These are phyloP conservation scores for Lindgomyces ingoldianus DNA, from an alignment of 495 filamentous ascomycete species.

Conservation along the genomic window DNA sequence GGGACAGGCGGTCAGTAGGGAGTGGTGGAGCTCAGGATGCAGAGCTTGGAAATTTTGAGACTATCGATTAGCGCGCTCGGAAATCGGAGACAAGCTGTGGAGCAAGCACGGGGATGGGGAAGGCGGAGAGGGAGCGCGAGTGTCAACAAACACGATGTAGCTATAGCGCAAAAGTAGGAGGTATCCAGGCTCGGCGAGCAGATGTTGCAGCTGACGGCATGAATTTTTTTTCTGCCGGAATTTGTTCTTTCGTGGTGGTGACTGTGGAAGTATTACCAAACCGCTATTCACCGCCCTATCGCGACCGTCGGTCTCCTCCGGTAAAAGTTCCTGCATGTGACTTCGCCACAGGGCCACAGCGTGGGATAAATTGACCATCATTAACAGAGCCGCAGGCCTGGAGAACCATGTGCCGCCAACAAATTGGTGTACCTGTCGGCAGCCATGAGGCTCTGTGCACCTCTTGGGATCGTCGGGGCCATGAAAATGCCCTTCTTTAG, in stretches of 20 bases:
- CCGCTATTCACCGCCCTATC: conserved; percentile 19
- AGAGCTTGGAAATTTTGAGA: neutral
- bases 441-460: conserved; percentile 22
- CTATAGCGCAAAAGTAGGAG: too few relatives aligned
- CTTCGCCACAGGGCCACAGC: neutral
- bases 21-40: neutral
- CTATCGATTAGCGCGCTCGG: conserved; percentile 3
- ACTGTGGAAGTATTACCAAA: neutral
- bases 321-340: neutral
- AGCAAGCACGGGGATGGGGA: neutral
- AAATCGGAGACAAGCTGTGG: neutral
- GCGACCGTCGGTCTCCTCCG: neutral
- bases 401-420: neutral
- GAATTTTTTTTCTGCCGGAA: conserved; percentile 17
- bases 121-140: neutral
- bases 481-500: neutral
- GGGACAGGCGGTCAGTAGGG: conserved; percentile 5
- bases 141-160: neutral
- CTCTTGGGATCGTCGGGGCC: neutral
- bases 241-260: conserved; percentile 15
- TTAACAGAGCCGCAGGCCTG: conserved; percentile 11
- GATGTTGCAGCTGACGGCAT: conserved; percentile 6
- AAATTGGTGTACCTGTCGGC: conserved; percentile 14
- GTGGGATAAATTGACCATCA: conserved; percentile 9
- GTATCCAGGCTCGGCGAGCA: neutral